These are phyloP conservation scores for Backusella luteola DNA, from an alignment of 192 early-diverging fungal genomes.

Conservation along the genomic window DNA sequence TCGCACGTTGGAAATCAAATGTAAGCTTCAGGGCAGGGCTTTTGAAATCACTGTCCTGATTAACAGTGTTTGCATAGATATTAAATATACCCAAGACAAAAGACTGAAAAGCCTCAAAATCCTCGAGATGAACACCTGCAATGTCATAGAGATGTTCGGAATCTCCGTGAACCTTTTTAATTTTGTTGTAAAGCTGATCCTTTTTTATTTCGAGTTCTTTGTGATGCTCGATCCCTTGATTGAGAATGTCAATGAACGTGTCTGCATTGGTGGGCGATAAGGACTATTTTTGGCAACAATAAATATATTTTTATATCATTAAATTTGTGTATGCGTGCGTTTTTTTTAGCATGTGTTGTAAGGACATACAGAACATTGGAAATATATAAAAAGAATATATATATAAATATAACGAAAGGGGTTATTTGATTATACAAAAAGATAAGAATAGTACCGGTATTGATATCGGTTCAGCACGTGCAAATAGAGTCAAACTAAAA, in stretches of 20 bases:
- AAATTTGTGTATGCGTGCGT: neutral
- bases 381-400: neutral
- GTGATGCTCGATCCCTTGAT: constrained; percentile 3
- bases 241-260: neutral
- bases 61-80: constrained; percentile 27
- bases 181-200: neutral
- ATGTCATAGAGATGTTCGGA: neutral
- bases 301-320: neutral
- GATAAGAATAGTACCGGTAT: constrained; percentile 7
- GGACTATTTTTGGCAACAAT: constrained; percentile 7
- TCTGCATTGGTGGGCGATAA: neutral
- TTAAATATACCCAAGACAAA: constrained; percentile 32
- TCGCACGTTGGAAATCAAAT: constrained; percentile 33
- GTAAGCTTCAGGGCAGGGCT: constrained; percentile 24
- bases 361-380: neutral
- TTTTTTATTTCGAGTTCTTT: constrained; percentile 4
- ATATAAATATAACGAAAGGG: neutral
- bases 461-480: constrained; percentile 10
- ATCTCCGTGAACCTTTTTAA: constrained; percentile 14
- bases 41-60: constrained; percentile 22
- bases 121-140: constrained; percentile 20
- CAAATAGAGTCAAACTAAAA: neutral
- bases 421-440: neutral
- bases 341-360: neutral
- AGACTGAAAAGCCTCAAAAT: constrained; percentile 33